Evolutionary conservation across 192 early-diverging fungal species (phyloP).

Genomic region (Coemansia sp.): DNA sequence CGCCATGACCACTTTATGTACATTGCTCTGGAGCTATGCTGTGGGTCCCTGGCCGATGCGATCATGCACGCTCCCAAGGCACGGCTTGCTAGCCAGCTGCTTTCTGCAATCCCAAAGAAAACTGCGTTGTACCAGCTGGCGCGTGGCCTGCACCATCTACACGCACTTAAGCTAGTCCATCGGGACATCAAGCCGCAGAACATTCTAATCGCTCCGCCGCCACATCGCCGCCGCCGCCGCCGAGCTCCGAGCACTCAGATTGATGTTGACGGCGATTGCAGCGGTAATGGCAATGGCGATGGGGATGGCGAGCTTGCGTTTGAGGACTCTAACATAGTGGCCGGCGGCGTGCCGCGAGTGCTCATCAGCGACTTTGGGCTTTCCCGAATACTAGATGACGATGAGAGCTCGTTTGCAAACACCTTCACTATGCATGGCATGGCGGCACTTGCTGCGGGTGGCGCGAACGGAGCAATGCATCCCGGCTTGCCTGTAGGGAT

Average conservation of each 20-base stretch:
- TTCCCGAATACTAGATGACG: slow-evolving; percentile 90
- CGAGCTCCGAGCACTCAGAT: slow-evolving; percentile 3
- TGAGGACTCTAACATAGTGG: slow-evolving; percentile 32
- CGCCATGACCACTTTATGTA: slow-evolving; percentile 89
- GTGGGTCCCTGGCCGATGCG: slow-evolving; percentile 85
- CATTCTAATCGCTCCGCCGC: slow-evolving; percentile 77
- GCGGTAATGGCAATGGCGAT: not conserved
- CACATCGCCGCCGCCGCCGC: slow-evolving; percentile 46
- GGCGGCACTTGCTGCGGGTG: slow-evolving; percentile 10
- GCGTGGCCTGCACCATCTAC: slow-evolving; percentile 83
- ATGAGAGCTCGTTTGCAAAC: slow-evolving; percentile 93
- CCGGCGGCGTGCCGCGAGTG: slow-evolving; percentile 59
- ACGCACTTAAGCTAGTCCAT: slow-evolving; percentile 95
- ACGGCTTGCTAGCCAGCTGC: slow-evolving; percentile 45
- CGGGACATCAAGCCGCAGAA: slow-evolving; percentile 98
- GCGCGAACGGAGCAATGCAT: slow-evolving; percentile 6
- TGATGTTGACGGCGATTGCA: not conserved
- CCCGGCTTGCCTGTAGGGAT: slow-evolving; percentile 36
- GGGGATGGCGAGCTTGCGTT: slow-evolving; percentile 7
- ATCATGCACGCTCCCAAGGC: slow-evolving; percentile 62
- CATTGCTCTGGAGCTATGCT: slow-evolving; percentile 95
- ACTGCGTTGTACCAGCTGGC: slow-evolving; percentile 83
- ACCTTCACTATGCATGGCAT: slow-evolving; percentile 68
- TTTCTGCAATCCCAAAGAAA: slow-evolving; percentile 56
- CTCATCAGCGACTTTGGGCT: slow-evolving; percentile 98